These are phyloP conservation scores for Cinchona pubescens DNA, from an alignment of 257 asterid genomes.

Conservation along the genomic window DNA sequence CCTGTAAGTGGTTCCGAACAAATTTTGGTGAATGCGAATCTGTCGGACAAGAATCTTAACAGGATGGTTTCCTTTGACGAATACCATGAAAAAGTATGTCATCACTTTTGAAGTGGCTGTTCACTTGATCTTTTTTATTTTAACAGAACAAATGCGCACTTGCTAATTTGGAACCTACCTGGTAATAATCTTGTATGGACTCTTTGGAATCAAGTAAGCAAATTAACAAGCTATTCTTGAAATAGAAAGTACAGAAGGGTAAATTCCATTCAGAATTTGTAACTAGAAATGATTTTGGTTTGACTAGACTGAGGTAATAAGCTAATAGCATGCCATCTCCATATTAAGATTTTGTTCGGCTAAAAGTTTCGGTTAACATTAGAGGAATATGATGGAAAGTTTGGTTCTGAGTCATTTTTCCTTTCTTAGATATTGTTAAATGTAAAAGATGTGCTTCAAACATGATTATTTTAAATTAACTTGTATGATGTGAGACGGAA, in stretches of 20 bases:
- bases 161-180: background rate
- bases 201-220: background rate
- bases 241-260: background rate
- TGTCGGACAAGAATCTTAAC: slow-evolving; percentile 19
- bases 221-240: background rate
- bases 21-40: slow-evolving; percentile 20
- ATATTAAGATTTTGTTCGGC: background rate
- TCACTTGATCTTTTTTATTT: background rate
- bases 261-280: background rate
- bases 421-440: background rate
- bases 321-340: background rate
- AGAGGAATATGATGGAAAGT: background rate
- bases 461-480: background rate
- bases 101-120: slow-evolving; percentile 6
- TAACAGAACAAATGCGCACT: background rate
- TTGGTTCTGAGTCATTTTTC: background rate
- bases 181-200: background rate
- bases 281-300: background rate
- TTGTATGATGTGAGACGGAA: background rate
- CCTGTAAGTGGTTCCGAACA: slow-evolving; percentile 24
- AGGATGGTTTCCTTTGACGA: slow-evolving; percentile 6
- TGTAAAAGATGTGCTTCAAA: background rate
- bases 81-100: slow-evolving; percentile 28
- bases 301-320: background rate
- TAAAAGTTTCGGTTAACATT: background rate